phyloP scores from a whole-genome alignment of 108 stramenopile species.

The Bacterosira constricta region DNA sequence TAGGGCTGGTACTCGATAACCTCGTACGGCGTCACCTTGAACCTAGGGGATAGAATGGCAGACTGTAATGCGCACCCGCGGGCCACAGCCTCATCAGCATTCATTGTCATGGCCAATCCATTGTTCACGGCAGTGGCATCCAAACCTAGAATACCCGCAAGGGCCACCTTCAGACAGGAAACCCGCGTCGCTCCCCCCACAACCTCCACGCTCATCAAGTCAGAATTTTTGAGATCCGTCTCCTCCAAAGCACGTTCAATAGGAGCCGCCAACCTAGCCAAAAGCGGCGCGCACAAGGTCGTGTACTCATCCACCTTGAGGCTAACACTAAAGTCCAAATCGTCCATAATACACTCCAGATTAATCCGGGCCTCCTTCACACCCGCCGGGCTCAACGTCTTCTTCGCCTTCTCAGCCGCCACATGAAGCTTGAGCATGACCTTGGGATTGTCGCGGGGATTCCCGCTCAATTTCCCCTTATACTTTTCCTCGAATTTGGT shows the following conservation, averaged over 20 bases:
- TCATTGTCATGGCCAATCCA: constrained; percentile 95
- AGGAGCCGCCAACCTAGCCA: constrained; percentile 85
- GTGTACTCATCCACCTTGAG: constrained; percentile 89
- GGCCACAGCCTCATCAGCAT: constrained; percentile 97
- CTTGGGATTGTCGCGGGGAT: constrained; percentile 82
- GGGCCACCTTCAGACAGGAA: constrained; percentile 85
- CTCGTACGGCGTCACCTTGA: constrained; percentile 97
- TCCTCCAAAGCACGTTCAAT: constrained; percentile 84
- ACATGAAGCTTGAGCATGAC: constrained; percentile 90
- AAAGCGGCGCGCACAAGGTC: constrained; percentile 72
- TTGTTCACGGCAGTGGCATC: constrained; percentile 70
- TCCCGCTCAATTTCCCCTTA: constrained; percentile 74
- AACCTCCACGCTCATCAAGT: constrained; percentile 89
- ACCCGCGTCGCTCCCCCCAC: constrained; percentile 95
- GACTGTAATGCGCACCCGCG: constrained; percentile 96
- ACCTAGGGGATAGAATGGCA: constrained; percentile 95
- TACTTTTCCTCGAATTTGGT: constrained; percentile 90
- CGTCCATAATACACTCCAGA: constrained; percentile 93
- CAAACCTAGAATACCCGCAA: constrained; percentile 75
- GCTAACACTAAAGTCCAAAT: constrained; percentile 87
- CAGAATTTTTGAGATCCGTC: constrained; percentile 70
- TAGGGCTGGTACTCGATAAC: constrained; percentile 88
- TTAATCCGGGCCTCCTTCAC: constrained; percentile 94
- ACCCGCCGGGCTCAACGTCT: constrained; percentile 95
- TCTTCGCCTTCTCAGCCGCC: constrained; percentile 97